Percentiles rank a stretch among this genome's conserved stretches.
Evolutionary conservation across 73 alveolate species (phyloP).

Genomic region (Stentor roeselii): DNA sequence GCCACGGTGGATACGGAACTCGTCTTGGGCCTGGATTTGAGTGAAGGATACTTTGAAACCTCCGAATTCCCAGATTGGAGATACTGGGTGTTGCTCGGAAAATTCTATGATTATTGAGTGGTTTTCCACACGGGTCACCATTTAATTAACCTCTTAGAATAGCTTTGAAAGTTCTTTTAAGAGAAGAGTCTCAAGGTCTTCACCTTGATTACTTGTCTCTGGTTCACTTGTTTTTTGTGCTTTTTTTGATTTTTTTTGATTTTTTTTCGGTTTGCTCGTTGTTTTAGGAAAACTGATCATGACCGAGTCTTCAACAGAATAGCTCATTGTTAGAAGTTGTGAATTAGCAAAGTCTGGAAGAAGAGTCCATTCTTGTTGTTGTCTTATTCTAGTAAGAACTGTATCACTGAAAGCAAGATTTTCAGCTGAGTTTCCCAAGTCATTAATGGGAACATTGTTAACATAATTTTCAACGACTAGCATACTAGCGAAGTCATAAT

Average conservation of each 20-base stretch:
- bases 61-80: not conserved
- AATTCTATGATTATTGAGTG: constrained; percentile 3
- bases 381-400: constrained; percentile 44
- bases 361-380: constrained; percentile 61
- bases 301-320: too few species aligned
- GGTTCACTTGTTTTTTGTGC: too few species aligned
- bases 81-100: not conserved
- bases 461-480: constrained; percentile 91
- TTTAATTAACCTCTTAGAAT: not conserved
- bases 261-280: too few species aligned
- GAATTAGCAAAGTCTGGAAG: constrained; percentile 45
- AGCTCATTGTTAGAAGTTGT: too few species aligned
- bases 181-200: too few species aligned
- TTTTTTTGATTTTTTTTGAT: too few species aligned
- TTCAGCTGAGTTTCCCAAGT: constrained; percentile 47
- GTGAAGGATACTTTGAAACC: not conserved
- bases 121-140: not conserved
- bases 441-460: constrained; percentile 40
- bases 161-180: too few species aligned
- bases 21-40: not conserved
- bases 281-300: too few species aligned
- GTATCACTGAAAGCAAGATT: constrained; percentile 49
- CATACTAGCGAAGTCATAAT: constrained; percentile 92
- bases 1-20: not conserved
- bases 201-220: too few species aligned